Conservation (phyloP, 345 rosid species). For the Stellera chamaejasme region DNA sequence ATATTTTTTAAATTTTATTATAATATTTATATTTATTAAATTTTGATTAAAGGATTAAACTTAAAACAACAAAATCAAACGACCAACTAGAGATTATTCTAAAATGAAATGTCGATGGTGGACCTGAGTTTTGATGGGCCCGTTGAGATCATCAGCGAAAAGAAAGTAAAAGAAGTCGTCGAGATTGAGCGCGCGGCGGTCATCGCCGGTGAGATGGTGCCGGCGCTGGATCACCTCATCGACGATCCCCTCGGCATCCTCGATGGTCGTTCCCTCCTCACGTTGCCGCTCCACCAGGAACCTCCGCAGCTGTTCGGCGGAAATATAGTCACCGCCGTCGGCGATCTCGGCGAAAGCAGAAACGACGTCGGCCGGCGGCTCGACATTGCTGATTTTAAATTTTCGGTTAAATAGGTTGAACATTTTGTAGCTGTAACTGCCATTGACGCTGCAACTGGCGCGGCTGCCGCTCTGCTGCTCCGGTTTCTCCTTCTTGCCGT, state of each 20-base stretch:
- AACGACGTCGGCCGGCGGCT: slow-evolving; percentile 71
- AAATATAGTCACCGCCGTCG: slow-evolving; percentile 34
- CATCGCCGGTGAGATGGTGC: slow-evolving; percentile 27
- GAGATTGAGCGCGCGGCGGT: slow-evolving; percentile 41
- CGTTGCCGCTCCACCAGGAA: slow-evolving; percentile 58
- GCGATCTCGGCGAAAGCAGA: slow-evolving; percentile 38
- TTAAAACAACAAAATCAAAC: no score
- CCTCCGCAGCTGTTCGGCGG: slow-evolving; percentile 38
- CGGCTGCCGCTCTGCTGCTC: no score
- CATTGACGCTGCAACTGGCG: slow-evolving; percentile 17
- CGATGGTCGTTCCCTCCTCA: slow-evolving; percentile 25
- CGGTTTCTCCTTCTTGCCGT: slow-evolving; percentile 5
- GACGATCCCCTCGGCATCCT: slow-evolving; percentile 51
- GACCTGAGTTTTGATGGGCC: slow-evolving; percentile 38
- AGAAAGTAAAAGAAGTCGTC: slow-evolving; percentile 55
- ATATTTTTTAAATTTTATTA: no score
- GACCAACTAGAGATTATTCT: no score
- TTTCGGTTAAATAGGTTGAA: slow-evolving; percentile 72
- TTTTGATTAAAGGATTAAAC: no score
- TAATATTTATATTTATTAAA: no score
- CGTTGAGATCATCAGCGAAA: slow-evolving; percentile 32
- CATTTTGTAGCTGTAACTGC: slow-evolving; percentile 52
- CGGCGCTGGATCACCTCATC: slow-evolving; percentile 37
- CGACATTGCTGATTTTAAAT: slow-evolving; percentile 62
- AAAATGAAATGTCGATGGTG: slow-evolving; percentile 7